phyloP scores from a whole-genome alignment of 106 monocot genomes.

The Allium fistulosum region DNA sequence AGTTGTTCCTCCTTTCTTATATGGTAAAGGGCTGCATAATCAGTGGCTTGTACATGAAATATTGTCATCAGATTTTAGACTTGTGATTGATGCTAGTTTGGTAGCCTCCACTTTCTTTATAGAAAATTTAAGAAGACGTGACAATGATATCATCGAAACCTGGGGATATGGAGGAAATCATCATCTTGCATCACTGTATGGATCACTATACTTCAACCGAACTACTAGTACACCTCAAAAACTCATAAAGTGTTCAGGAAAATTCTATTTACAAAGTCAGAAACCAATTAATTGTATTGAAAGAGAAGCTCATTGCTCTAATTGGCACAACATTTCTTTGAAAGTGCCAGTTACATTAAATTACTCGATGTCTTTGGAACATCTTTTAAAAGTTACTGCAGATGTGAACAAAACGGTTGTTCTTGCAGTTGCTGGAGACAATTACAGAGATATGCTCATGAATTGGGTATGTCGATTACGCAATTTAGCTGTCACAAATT shows the following conservation, averaged over 20 bases:
- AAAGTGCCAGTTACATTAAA: conserved; percentile 15
- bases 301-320: conserved; percentile 6
- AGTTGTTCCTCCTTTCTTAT: conserved; percentile 77
- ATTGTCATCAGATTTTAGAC: conserved; percentile 56
- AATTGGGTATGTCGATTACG: conserved; percentile 90
- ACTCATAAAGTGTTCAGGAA: conserved; percentile 35
- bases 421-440: conserved; percentile 77
- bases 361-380: conserved; percentile 51
- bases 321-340: conserved; percentile 15
- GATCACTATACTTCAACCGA: conserved; percentile 47
- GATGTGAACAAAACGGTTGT: conserved; percentile 72
- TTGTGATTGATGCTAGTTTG: conserved; percentile 63
- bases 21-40: conserved; percentile 61
- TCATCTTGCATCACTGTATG: conserved; percentile 67
- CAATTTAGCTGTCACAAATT: conserved; percentile 52
- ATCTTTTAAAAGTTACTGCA: conserved; percentile 45
- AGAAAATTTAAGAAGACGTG: conserved; percentile 17
- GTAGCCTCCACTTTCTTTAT: conserved; percentile 42
- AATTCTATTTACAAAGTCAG: conserved; percentile 26
- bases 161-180: conserved; percentile 62
- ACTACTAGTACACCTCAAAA: conserved; percentile 8
- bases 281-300: conserved; percentile 22
- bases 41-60: conserved; percentile 78
- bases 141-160: background rate
- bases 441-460: conserved; percentile 96